Percentiles rank a stretch among this genome's conserved stretches.
Evolutionary conservation across 441 rosid genomes (phyloP).

Genomic region (Isatis lusitanica): DNA sequence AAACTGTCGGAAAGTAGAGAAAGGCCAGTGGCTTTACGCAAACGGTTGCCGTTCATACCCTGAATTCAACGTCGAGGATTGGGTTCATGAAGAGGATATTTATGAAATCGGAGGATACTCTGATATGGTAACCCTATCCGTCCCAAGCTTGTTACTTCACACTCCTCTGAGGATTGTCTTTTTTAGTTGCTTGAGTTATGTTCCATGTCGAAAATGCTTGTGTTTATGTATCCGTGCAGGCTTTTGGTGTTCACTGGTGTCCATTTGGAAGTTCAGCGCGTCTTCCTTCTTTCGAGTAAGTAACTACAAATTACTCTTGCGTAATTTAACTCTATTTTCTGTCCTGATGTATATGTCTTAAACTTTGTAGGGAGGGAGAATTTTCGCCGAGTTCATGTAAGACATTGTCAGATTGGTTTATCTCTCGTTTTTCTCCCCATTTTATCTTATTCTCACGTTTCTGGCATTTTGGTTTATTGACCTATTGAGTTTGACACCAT

Average conservation of each 20-base stretch:
- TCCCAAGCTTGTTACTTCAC: not conserved
- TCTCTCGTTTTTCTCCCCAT: not conserved
- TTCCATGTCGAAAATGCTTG: not conserved
- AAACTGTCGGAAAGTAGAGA: constrained; percentile 93
- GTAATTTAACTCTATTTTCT: not conserved
- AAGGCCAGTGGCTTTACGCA: constrained; percentile 97
- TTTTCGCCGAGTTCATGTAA: constrained; percentile 81
- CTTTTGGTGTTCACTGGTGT: constrained; percentile 95
- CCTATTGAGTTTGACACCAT: constrained; percentile 26
- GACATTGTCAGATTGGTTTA: constrained; percentile 30
- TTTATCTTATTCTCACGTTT: not conserved
- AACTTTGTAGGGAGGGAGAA: constrained; percentile 77
- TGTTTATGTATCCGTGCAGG: constrained; percentile 52
- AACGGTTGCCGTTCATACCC: constrained; percentile 78
- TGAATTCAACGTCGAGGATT: constrained; percentile 82
- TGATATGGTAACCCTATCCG: constrained; percentile 57
- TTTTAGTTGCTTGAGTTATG: not conserved
- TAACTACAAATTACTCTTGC: not conserved
- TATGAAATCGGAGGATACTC: constrained; percentile 78
- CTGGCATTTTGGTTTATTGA: constrained; percentile 4
- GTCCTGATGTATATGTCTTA: constrained; percentile 16
- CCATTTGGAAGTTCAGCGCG: constrained; percentile 80
- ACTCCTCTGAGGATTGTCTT: not conserved
- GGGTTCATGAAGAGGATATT: constrained; percentile 89
- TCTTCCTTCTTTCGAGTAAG: constrained; percentile 89